Evolutionary conservation across 2,329 filamentous ascomycete species (phyloP).

Genomic region (Trichophyton benhamiae): DNA sequence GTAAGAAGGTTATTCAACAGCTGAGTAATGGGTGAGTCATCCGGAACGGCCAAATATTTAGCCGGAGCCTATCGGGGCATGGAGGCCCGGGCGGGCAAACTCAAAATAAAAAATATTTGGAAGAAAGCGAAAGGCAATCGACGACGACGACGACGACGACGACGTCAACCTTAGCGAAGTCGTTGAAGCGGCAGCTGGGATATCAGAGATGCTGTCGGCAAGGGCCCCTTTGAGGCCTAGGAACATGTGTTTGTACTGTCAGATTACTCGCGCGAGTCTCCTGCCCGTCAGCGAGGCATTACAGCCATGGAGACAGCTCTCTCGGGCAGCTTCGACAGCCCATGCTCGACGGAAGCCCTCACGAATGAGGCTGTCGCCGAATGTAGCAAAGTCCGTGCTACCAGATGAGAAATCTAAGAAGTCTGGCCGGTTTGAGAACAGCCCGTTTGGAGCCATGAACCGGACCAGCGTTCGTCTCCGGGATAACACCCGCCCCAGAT

Average conservation of each 20-base stretch:
- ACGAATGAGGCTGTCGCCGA: conserved; percentile 28
- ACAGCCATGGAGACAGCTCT: conserved; percentile 2
- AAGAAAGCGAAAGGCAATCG: neutral
- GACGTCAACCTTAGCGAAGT: neutral
- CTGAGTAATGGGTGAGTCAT: neutral
- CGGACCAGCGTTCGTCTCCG: conserved; percentile 33
- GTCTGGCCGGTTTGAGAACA: conserved; percentile 32
- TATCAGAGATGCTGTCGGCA: neutral
- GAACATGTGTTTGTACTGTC: conserved; percentile 25
- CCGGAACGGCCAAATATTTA: neutral
- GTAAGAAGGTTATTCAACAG: neutral
- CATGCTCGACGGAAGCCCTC: conserved; percentile 23
- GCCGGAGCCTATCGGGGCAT: too few relatives aligned
- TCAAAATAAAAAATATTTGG: neutral
- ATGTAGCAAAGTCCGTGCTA: conserved; percentile 24
- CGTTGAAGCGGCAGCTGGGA: neutral
- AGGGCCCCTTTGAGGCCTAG: neutral
- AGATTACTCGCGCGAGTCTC: conserved; percentile 14
- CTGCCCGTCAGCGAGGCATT: neutral
- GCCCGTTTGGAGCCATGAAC: conserved; percentile 51
- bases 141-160: too few relatives aligned
- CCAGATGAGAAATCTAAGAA: conserved; percentile 21
- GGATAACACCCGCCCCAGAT: conserved; percentile 23
- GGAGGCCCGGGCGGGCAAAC: neutral
- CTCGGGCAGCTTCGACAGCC: neutral